These are phyloP conservation scores for Penicillium angulare DNA, from an alignment of 495 filamentous ascomycete species.

Conservation along the genomic window DNA sequence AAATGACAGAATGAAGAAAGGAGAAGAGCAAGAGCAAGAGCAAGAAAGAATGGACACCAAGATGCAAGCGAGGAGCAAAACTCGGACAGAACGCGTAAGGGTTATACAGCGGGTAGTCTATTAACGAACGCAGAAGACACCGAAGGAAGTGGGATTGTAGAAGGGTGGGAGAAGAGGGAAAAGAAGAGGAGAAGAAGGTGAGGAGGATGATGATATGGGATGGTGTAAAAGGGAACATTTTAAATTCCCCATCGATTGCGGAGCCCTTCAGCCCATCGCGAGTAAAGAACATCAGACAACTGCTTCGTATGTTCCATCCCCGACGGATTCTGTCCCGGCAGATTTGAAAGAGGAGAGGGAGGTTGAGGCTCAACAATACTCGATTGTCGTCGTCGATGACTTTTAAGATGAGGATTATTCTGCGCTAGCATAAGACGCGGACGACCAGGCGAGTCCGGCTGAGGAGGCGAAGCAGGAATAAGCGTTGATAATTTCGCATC, in stretches of 20 bases:
- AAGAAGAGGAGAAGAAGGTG: background rate
- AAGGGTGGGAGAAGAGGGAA: background rate
- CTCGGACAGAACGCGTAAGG: background rate
- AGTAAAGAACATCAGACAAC: slow-evolving; percentile 85
- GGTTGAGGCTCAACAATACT: slow-evolving; percentile 36
- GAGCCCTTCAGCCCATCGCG: slow-evolving; percentile 84
- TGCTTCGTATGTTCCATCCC: slow-evolving; percentile 92
- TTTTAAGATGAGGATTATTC: slow-evolving; percentile 82
- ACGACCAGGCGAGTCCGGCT: slow-evolving; percentile 44
- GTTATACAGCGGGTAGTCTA: background rate
- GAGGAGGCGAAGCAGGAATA: slow-evolving; percentile 41
- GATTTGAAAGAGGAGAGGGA: slow-evolving; percentile 35
- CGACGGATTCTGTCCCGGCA: slow-evolving; percentile 51
- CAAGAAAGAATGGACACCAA: slow-evolving; percentile 2
- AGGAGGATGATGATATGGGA: slow-evolving; percentile 1
- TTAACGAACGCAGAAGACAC: background rate
- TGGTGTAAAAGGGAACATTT: slow-evolving; percentile 9
- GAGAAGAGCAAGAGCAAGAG: too few species aligned
- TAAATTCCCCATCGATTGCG: slow-evolving; percentile 72
- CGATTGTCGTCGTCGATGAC: slow-evolving; percentile 68
- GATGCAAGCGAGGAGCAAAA: background rate
- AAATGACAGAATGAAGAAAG: too few species aligned
- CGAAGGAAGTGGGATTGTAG: background rate
- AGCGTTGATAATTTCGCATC: slow-evolving; percentile 53
- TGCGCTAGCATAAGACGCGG: slow-evolving; percentile 73